Base-by-base conservation (phyloP, 495 filamentous ascomycete genomes). In the Hyaloscypha finlandica region DNA sequence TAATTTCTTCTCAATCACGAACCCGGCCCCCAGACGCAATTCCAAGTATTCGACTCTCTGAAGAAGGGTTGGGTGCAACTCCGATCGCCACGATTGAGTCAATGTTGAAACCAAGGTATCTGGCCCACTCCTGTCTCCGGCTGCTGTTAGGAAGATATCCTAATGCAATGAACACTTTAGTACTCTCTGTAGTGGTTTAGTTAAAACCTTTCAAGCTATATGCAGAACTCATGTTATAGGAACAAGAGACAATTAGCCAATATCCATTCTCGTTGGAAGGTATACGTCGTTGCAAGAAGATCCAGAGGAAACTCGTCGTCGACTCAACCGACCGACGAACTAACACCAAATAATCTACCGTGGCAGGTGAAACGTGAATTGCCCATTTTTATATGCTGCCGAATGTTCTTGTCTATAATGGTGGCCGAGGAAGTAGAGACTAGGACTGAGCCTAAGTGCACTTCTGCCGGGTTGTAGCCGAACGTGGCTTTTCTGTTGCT, bases 321-420 rank as follows among this genome's bases (percentile, higher is more conserved):
- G 4, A 52, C 67, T 4, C 79, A 69, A 14, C 77, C 78, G 6
- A 73, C 71, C 35, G 76, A 66, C 22, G 73, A 68, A 6, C 78
- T 77, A 12, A 72, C 76, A 30, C 78, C 76, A 52, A 77, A 78
- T 4, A 74, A 78, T 0, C 78, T 72, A 8, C 75, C 75, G 8
- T 64, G 53, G 54, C 77, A 78, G 16, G 57, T 71, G 69, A 71
- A 80, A 33, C 72, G 68, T 1, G 77, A 75, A 33, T 80, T 76
- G 68, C 79, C 78, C 11, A 77, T 32, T 62, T 77, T 79, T 12
- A 59, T 35, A 69, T 77, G 75, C 16, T 64, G 8, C 4, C 59
- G 57, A 2, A 31, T 31, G 14, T 51, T 64, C 6, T 61, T 65
- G 42, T 74, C 63, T 6, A 69, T 48, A 9, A 62, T 73, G 8